A percentile compares a stretch with the other conserved stretches of the same genome.
phyloP scores from a whole-genome alignment of 441 rosid genomes.

The Arabidopsis hybrid region DNA sequence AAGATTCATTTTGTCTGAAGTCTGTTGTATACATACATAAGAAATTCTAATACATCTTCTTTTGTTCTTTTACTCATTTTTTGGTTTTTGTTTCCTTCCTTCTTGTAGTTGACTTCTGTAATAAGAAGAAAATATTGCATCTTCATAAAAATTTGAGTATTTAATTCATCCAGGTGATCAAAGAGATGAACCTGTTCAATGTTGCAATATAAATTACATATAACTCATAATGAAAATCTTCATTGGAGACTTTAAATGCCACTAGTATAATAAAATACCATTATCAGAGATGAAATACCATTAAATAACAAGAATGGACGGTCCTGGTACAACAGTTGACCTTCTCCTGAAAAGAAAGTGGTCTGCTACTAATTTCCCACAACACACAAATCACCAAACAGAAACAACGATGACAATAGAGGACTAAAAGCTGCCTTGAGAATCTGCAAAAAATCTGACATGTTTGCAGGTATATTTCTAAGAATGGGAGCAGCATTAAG shows the following conservation, averaged over 20 bases:
- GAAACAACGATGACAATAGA: slow-evolving; percentile 28
- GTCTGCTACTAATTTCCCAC: slow-evolving; percentile 45
- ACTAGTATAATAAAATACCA: slow-evolving; percentile 24
- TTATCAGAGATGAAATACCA: slow-evolving; percentile 27
- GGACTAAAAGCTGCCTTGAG: slow-evolving; percentile 28
- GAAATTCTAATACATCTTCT: neutral
- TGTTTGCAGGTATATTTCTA: neutral
- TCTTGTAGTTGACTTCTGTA: slow-evolving; percentile 42
- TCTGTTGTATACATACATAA: slow-evolving; percentile 28
- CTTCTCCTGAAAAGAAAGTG: slow-evolving; percentile 38
- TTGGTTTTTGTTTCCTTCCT: neutral
- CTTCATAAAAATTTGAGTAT: neutral
- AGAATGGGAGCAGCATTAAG: slow-evolving; percentile 47
- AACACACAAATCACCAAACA: slow-evolving; percentile 8
- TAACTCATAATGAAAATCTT: slow-evolving; percentile 10
- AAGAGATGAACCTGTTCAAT: slow-evolving; percentile 27
- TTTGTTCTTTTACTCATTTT: too few species aligned
- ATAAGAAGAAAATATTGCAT: slow-evolving; percentile 21
- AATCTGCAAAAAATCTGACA: slow-evolving; percentile 14
- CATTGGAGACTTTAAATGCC: slow-evolving; percentile 16
- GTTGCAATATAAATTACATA: slow-evolving; percentile 23
- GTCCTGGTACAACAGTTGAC: slow-evolving; percentile 45
- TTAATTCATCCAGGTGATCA: slow-evolving; percentile 30
- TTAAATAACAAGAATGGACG: slow-evolving; percentile 39
- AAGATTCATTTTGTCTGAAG: neutral